Conservation (phyloP, 495 filamentous ascomycete genomes). For the Coniosporium apollinis region DNA sequence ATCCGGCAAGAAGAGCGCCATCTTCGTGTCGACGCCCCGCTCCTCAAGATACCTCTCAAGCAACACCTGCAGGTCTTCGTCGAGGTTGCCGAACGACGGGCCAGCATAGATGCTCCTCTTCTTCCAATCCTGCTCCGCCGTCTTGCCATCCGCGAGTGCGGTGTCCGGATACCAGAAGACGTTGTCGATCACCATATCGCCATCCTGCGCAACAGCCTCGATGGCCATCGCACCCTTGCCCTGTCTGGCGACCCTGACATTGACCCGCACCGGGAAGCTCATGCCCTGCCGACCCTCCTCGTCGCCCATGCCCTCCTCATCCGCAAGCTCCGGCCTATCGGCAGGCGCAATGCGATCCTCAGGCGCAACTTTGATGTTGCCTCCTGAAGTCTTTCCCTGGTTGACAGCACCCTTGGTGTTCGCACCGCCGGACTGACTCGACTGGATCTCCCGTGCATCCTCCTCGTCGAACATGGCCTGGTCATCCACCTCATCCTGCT, state of each 20-base stretch:
- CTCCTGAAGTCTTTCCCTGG: slow-evolving; percentile 29
- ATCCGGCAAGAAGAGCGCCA: slow-evolving; percentile 84
- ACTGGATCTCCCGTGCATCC: slow-evolving; percentile 8
- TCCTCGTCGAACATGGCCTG: slow-evolving; percentile 26
- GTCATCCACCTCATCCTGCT: slow-evolving; percentile 32
- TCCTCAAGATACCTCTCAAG: slow-evolving; percentile 91
- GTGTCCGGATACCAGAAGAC: slow-evolving; percentile 70
- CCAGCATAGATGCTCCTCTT: slow-evolving; percentile 71
- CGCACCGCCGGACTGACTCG: slow-evolving; percentile 31
- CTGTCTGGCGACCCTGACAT: slow-evolving; percentile 73
- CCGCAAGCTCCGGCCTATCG: slow-evolving; percentile 36
- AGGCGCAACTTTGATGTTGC: slow-evolving; percentile 36
- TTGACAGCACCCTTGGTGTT: slow-evolving; percentile 38
- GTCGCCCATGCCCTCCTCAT: slow-evolving; percentile 22
- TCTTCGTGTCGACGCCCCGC: slow-evolving; percentile 71
- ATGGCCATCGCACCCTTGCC: slow-evolving; percentile 67
- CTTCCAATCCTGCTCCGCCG: slow-evolving; percentile 50
- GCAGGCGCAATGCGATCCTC: slow-evolving; percentile 41
- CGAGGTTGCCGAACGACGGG: slow-evolving; percentile 82
- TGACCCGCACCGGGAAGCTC: slow-evolving; percentile 66
- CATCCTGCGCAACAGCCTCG: slow-evolving; percentile 75
- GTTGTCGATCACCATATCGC: slow-evolving; percentile 76
- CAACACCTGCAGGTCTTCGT: slow-evolving; percentile 85
- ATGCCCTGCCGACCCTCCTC: slow-evolving; percentile 28
- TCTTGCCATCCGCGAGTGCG: slow-evolving; percentile 48